Percentiles rank a stretch among this genome's conserved stretches.
Evolutionary conservation across 305 asterid species (phyloP).

Genomic region (Fraxinus floribunda): DNA sequence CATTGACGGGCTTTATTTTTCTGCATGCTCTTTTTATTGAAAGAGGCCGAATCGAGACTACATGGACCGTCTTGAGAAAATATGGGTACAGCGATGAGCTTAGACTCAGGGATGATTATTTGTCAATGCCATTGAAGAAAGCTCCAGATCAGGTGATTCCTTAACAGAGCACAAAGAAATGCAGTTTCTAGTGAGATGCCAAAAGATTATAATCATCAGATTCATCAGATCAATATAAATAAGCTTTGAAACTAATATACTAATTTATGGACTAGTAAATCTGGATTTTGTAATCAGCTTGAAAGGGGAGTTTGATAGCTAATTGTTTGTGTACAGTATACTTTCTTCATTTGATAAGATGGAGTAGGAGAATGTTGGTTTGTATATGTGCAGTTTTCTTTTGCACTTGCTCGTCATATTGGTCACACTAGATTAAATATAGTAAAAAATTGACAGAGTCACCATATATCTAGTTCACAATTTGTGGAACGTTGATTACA

Average conservation of each 20-base stretch:
- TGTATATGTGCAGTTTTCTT: not conserved
- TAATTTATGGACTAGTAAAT: not conserved
- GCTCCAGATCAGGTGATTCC: slow-evolving; percentile 85
- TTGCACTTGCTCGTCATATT: not conserved
- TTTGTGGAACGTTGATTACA: not conserved
- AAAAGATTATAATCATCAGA: slow-evolving; percentile 8
- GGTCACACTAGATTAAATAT: not conserved
- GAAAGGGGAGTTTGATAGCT: not conserved
- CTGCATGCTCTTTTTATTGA: slow-evolving; percentile 94
- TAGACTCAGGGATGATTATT: slow-evolving; percentile 68
- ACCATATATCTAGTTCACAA: not conserved
- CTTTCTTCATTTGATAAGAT: not conserved
- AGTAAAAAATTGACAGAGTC: not conserved
- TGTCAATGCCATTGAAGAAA: slow-evolving; percentile 66
- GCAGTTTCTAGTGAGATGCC: slow-evolving; percentile 4
- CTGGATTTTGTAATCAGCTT: not conserved
- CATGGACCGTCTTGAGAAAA: slow-evolving; percentile 91
- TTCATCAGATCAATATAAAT: not conserved
- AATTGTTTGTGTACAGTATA: not conserved
- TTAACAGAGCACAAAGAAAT: slow-evolving; percentile 10
- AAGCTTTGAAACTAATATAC: not conserved
- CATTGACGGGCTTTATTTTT: slow-evolving; percentile 82
- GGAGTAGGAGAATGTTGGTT: not conserved
- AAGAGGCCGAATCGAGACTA: slow-evolving; percentile 84
- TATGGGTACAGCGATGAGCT: slow-evolving; percentile 87